Percentiles rank a stretch among this genome's conserved stretches.
These are phyloP conservation scores for Plasmodium gaboni DNA, from an alignment of 169 alveolate species.

Conservation along the genomic window DNA sequence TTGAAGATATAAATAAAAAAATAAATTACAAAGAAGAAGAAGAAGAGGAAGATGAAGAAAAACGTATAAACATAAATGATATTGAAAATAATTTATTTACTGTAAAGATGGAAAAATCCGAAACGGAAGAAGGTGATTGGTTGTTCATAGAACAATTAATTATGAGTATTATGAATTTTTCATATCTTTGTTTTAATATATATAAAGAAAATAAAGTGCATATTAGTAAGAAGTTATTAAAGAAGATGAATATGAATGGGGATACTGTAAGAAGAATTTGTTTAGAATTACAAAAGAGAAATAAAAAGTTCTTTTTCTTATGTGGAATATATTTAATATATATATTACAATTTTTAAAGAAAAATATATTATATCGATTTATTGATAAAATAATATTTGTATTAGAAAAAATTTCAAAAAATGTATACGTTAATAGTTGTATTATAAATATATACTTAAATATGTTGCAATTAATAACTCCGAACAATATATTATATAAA, in stretches of 20 bases:
- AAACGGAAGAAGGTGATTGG: conserved; percentile 67
- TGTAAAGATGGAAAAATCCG: conserved; percentile 19
- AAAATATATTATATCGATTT: conserved; percentile 46
- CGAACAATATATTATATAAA: conserved; percentile 64
- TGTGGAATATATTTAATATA: conserved; percentile 73
- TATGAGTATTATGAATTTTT: conserved; percentile 68
- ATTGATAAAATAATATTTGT: conserved; percentile 72
- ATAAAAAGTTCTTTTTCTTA: conserved; percentile 58
- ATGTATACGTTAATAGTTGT: conserved; percentile 69
- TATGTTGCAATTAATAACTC: conserved; percentile 73
- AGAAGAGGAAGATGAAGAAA: conserved; percentile 30
- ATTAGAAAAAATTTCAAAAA: conserved; percentile 66
- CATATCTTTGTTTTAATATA: conserved; percentile 63
- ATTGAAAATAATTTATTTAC: conserved; percentile 48
- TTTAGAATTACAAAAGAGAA: conserved; percentile 15
- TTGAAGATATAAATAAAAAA: conserved; percentile 48
- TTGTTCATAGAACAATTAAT: conserved; percentile 66
- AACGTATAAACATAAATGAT: conserved; percentile 33
- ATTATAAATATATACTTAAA: conserved; percentile 70
- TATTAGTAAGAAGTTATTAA: conserved; percentile 11
- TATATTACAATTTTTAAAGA: conserved; percentile 72
- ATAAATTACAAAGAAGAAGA: conserved; percentile 48
- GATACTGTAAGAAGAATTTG: conserved; percentile 8
- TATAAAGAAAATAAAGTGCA: conserved; percentile 45
- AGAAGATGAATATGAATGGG: not conserved